Evolutionary conservation across 2,329 filamentous ascomycete species (phyloP).

Genomic region (Penicillium sp.): DNA sequence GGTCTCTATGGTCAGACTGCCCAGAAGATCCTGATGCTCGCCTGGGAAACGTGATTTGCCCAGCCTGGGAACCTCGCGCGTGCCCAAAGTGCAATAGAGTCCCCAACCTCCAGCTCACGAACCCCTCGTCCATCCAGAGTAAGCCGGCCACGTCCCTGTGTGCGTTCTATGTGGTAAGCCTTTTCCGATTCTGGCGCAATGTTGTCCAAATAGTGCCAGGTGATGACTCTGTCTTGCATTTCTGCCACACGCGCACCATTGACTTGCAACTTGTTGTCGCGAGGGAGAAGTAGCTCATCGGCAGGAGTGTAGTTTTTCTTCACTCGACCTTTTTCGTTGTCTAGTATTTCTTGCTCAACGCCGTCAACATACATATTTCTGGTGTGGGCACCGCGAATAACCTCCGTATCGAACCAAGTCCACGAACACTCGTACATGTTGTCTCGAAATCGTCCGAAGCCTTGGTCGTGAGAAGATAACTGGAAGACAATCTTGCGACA

Average conservation of each 20-base stretch:
- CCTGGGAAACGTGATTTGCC: slow-evolving; percentile 33
- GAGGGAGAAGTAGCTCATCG: slow-evolving; percentile 31
- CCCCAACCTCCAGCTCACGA: slow-evolving; percentile 35
- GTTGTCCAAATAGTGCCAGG: slow-evolving; percentile 38
- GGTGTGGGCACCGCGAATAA: slow-evolving; percentile 28
- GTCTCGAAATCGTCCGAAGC: slow-evolving; percentile 18
- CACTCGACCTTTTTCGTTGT: slow-evolving; percentile 14
- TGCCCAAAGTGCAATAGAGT: slow-evolving; percentile 39
- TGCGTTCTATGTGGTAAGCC: slow-evolving; percentile 31
- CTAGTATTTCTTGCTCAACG: slow-evolving; percentile 14
- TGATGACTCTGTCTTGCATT: slow-evolving; percentile 27
- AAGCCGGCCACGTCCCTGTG: slow-evolving; percentile 33
- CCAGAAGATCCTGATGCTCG: slow-evolving; percentile 39
- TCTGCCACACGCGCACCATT: slow-evolving; percentile 26
- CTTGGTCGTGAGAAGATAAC: slow-evolving; percentile 39
- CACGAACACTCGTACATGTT: slow-evolving; percentile 33
- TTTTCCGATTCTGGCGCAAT: slow-evolving; percentile 31
- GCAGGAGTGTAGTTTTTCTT: slow-evolving; percentile 18
- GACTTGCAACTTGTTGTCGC: slow-evolving; percentile 30
- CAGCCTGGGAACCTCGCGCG: slow-evolving; percentile 39
- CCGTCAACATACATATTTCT: slow-evolving; percentile 18
- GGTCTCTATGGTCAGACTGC: no score
- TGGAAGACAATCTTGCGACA: slow-evolving; percentile 41
- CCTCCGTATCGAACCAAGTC: slow-evolving; percentile 42
- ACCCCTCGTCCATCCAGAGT: slow-evolving; percentile 39